Base-by-base conservation (phyloP, 2,329 filamentous ascomycete species). In the Botryotinia globosa region DNA sequence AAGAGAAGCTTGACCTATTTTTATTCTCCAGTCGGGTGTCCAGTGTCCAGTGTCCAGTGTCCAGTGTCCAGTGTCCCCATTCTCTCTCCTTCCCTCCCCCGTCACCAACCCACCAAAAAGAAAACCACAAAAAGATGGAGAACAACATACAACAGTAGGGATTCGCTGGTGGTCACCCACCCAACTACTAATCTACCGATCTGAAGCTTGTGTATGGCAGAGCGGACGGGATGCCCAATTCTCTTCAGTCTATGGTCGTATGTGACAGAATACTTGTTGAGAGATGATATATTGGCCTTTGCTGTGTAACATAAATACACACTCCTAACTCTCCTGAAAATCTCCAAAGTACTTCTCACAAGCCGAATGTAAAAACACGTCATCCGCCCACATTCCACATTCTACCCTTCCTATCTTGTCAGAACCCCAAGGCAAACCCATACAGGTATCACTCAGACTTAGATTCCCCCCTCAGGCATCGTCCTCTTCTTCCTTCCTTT, bases 401-500 rank as follows among this genome's bases (percentile, higher is more conserved):
- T n/a, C 25, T 12, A 10, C 48, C 6, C 12, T 18, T 18, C 14
- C 14, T 9, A 6, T 18, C 6, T 56, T 56, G 3, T 3, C 14
- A 18, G 3, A n/a, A 29, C n/a, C 51, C n/a, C n/a, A 6, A 0
- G 14, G n/a, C 14, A 29, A 56, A 56, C 51, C n/a, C 51, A 18
- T 14, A 29, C n/a, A 29, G 7, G 1, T 6, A 18, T 18, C n/a
- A 32, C 51, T 56, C 16, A 56, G n/a, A 56, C 39, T 66, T 73
- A 72, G 5, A 42, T 34, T 59, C 72, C 76, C 18, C 66, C 74
- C 29, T 80, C 80, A 67, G 84, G 84, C 16, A 81, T 82, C 14
- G 67, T 64, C n/a, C 87, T 87, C 81, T 83, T 85, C 71, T 82
- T 83, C 76, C 89, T 82, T 2, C 83, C 82, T 76, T 91, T 89